phyloP scores from a whole-genome alignment of 2,329 filamentous ascomycete genomes.

The Penicillium sp. region DNA sequence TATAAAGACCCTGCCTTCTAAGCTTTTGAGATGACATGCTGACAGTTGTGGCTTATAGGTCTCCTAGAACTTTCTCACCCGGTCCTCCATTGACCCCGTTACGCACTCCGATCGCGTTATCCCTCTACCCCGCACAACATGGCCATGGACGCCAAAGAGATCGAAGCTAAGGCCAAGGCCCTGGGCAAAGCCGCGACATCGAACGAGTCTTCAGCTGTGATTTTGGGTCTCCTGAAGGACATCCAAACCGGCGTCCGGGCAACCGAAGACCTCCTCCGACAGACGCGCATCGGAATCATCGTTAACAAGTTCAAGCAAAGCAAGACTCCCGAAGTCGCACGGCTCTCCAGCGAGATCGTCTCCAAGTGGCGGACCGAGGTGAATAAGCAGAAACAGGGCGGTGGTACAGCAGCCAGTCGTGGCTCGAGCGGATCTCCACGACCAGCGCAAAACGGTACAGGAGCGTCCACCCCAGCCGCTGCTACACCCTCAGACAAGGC shows the following conservation, averaged over 20 bases:
- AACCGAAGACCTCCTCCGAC: conserved; percentile 85
- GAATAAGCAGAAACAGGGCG: conserved; percentile 49
- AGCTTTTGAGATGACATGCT: neutral
- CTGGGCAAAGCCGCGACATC: conserved; percentile 75
- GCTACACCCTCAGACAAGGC: conserved; percentile 49
- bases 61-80: neutral
- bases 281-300: conserved; percentile 86
- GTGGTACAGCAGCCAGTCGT: conserved; percentile 40
- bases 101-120: neutral
- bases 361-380: conserved; percentile 59
- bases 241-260: conserved; percentile 78
- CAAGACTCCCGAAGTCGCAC: conserved; percentile 70
- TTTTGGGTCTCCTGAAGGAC: conserved; percentile 72
- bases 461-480: conserved; percentile 49
- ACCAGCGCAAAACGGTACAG: conserved; percentile 53
- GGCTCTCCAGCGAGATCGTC: conserved; percentile 77
- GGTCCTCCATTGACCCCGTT: neutral
- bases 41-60: neutral
- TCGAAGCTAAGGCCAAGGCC: conserved; percentile 72
- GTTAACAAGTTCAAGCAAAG: conserved; percentile 83
- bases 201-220: conserved; percentile 70
- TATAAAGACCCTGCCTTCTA: neutral
- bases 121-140: conserved; percentile 10
- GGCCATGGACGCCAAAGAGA: conserved; percentile 76
- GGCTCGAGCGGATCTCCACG: conserved; percentile 43